phyloP scores from a whole-genome alignment of 129 eudicot genomes.

The Scalesia atractyloides region DNA sequence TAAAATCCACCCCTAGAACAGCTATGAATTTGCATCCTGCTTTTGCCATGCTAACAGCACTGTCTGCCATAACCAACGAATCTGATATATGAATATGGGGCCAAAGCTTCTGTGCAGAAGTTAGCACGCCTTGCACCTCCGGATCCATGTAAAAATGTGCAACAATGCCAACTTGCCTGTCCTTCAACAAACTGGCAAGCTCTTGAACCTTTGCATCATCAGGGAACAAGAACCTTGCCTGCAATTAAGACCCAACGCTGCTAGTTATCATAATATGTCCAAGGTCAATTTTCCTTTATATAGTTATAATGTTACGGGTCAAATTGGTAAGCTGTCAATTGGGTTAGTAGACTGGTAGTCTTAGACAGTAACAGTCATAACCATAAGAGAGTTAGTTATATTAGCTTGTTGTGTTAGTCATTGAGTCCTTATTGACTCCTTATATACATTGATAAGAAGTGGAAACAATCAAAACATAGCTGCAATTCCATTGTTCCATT shows the following conservation, averaged over 20 bases:
- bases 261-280: neutral
- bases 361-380: no score
- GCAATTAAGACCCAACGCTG: slow-evolving; percentile 21
- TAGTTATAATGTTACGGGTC: neutral
- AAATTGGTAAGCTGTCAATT: no score
- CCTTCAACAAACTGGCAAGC: slow-evolving; percentile 72
- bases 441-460: no score
- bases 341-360: no score
- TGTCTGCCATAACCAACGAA: slow-evolving; percentile 95
- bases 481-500: no score
- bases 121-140: slow-evolving; percentile 96
- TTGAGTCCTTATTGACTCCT: no score
- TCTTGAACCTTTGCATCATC: slow-evolving; percentile 67
- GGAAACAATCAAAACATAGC: no score
- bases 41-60: slow-evolving; percentile 94
- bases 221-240: slow-evolving; percentile 89
- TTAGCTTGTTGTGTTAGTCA: no score
- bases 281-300: neutral
- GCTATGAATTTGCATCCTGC: slow-evolving; percentile 82
- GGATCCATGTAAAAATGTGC: slow-evolving; percentile 99
- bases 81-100: slow-evolving; percentile 97
- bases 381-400: no score
- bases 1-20: slow-evolving; percentile 94
- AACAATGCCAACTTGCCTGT: slow-evolving; percentile 87
- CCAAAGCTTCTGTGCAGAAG: slow-evolving; percentile 93